A percentile compares a stretch with the other conserved stretches of the same genome.
These are phyloP conservation scores for Pestalotiopsis sp. DNA, from an alignment of 2,329 filamentous ascomycete genomes.

Conservation along the genomic window DNA sequence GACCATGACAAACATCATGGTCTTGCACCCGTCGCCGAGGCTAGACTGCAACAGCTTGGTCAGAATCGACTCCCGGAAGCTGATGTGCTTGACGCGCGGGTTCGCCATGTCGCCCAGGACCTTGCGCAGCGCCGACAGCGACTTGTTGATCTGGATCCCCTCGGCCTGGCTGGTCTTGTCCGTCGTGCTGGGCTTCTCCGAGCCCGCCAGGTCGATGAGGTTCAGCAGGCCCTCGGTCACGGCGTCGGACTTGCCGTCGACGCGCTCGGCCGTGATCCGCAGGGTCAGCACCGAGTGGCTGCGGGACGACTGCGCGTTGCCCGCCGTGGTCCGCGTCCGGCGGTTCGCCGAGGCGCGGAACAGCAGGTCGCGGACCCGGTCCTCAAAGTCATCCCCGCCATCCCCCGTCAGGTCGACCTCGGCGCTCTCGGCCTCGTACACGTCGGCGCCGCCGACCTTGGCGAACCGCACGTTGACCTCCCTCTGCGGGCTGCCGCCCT, in stretches of 20 bases:
- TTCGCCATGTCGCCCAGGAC: constrained; percentile 92
- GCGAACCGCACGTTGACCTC: background rate
- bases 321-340: constrained; percentile 1
- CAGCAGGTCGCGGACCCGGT: background rate
- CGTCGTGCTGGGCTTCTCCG: background rate
- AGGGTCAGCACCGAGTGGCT: constrained; percentile 12
- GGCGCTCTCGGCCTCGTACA: background rate
- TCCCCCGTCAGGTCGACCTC: background rate
- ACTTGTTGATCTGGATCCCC: constrained; percentile 97
- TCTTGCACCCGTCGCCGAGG: constrained; percentile 92
- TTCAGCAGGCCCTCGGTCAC: constrained; percentile 10
- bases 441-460: background rate
- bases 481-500: background rate
- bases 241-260: background rate
- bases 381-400: background rate
- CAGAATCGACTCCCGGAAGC: constrained; percentile 95
- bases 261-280: background rate
- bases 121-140: constrained; percentile 86
- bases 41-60: constrained; percentile 96
- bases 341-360: background rate
- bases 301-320: constrained; percentile 12
- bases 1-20: constrained; percentile 99
- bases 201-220: constrained; percentile 14
- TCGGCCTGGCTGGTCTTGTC: constrained; percentile 84
- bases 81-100: constrained; percentile 77